phyloP scores from a whole-genome alignment of 306 rosid genomes.

The Acacia crassicarpa region DNA sequence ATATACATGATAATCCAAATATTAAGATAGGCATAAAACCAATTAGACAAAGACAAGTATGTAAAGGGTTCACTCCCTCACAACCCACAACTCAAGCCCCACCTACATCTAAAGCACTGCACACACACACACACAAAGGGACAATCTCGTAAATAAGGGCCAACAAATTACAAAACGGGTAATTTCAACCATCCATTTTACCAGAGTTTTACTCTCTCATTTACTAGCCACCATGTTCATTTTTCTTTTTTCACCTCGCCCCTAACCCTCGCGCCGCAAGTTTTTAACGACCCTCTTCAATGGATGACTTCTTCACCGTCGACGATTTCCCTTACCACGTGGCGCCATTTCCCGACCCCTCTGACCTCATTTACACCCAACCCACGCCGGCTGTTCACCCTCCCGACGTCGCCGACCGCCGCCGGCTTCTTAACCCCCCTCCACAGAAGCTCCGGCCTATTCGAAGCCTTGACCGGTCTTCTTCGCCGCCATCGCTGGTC shows the following conservation, averaged over 20 bases:
- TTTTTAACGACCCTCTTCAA: slow-evolving; percentile 15
- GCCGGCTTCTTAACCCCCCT: slow-evolving; percentile 37
- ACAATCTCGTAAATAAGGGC: background rate
- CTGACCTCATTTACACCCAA: slow-evolving; percentile 53
- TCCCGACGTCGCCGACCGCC: slow-evolving; percentile 19
- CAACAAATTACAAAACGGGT: background rate
- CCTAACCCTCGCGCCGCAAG: slow-evolving; percentile 32
- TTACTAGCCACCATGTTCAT: background rate
- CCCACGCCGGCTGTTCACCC: slow-evolving; percentile 32
- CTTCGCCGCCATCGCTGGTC: slow-evolving; percentile 18
- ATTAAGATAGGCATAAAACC: background rate
- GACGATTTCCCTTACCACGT: slow-evolving; percentile 58
- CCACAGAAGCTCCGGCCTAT: slow-evolving; percentile 89
- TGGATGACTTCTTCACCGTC: slow-evolving; percentile 47
- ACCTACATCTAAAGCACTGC: background rate
- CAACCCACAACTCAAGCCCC: no score
- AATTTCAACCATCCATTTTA: background rate
- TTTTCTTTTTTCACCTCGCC: background rate
- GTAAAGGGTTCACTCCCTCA: no score
- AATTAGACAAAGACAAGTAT: background rate
- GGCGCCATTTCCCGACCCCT: slow-evolving; percentile 70
- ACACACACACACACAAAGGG: background rate
- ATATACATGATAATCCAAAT: background rate
- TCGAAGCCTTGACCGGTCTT: slow-evolving; percentile 46
- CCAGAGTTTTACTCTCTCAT: background rate